These are phyloP conservation scores for Papiliotrema fonsecae DNA, from an alignment of 1,284 basidiomycete genomes.

Conservation along the genomic window DNA sequence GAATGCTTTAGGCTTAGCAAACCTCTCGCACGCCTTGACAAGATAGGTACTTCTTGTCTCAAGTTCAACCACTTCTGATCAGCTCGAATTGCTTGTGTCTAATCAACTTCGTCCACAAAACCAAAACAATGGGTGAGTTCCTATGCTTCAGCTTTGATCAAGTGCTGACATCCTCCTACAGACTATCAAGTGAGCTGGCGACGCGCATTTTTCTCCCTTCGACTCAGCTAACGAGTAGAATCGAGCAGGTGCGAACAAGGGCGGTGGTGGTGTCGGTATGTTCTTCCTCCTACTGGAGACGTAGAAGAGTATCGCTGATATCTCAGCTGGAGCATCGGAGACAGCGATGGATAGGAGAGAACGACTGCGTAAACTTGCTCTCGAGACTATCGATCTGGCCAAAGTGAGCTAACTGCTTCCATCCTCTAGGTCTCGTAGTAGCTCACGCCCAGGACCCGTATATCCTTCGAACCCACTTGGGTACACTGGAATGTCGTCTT, in stretches of 20 bases:
- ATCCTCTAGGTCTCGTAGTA: neutral
- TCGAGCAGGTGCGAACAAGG: conserved; percentile 92
- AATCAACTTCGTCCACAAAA: neutral
- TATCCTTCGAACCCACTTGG: conserved; percentile 91
- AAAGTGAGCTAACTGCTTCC: conserved; percentile 56
- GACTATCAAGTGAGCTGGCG: conserved; percentile 41
- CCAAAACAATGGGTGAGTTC: neutral
- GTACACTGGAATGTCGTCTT: conserved; percentile 95
- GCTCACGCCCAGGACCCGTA: conserved; percentile 74
- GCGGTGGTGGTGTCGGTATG: conserved; percentile 78
- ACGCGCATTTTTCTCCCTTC: neutral
- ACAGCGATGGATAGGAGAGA: conserved; percentile 93
- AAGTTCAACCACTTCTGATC: too few species aligned
- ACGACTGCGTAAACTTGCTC: conserved; percentile 85
- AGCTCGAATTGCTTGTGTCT: too few species aligned
- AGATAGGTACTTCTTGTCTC: too few species aligned
- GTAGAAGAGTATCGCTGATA: neutral
- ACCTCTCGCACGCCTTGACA: too few species aligned
- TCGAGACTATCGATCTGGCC: conserved; percentile 93
- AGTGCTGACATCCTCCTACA: conserved; percentile 4
- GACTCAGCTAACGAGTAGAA: conserved; percentile 55
- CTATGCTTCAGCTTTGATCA: too few species aligned
- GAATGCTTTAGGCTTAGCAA: too few species aligned
- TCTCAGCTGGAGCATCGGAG: conserved; percentile 54
- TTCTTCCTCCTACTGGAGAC: neutral